Conservation (phyloP, 768 basidiomycete species). For the Tulasnella sp. region DNA sequence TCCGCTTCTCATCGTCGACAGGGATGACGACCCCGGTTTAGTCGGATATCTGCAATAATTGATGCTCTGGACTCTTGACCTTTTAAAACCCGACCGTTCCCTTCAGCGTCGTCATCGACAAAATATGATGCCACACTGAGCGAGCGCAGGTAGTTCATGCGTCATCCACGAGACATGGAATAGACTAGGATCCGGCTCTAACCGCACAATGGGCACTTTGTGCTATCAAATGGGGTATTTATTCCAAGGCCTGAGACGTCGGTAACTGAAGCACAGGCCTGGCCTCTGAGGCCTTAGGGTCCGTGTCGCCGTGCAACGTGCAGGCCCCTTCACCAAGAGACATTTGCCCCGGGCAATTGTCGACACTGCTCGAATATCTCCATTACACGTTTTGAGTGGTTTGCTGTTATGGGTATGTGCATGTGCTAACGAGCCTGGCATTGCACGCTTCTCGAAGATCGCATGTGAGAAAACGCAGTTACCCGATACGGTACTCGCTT, state of each 20-base stretch:
- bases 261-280: neutral
- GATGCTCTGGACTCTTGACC: neutral
- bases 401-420: neutral
- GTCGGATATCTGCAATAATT: slow-evolving; percentile 1
- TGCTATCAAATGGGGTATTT: neutral
- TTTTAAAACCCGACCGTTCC: neutral
- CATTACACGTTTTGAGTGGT: neutral
- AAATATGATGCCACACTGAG: neutral
- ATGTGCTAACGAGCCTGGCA: neutral
- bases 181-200: neutral
- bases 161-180: neutral
- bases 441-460: neutral
- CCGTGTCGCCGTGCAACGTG: neutral
- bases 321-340: neutral
- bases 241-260: neutral
- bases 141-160: neutral
- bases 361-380: neutral
- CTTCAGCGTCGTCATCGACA: neutral
- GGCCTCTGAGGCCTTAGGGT: slow-evolving; percentile 1
- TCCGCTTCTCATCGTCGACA: neutral
- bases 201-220: neutral
- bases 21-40: neutral
- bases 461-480: neutral
- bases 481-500: neutral
- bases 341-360: neutral